phyloP scores from a whole-genome alignment of 805 yeast genomes.

The Wickerhamomyces tratensis region DNA sequence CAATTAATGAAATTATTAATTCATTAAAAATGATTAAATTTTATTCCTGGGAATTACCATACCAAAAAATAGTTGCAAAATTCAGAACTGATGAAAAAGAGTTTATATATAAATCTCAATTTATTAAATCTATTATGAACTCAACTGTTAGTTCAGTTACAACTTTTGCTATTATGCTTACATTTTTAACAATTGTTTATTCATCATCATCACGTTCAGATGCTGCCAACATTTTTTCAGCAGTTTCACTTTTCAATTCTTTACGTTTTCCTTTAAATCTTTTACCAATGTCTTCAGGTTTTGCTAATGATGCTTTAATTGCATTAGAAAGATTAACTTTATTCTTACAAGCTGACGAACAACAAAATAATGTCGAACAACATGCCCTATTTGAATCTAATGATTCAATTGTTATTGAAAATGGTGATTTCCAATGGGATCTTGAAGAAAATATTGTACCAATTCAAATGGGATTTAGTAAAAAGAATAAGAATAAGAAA shows the following conservation, averaged over 20 bases:
- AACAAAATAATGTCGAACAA: slow-evolving; percentile 19
- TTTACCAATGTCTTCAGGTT: slow-evolving; percentile 55
- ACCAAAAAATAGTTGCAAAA: slow-evolving; percentile 41
- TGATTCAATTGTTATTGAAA: slow-evolving; percentile 31
- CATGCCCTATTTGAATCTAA: slow-evolving; percentile 26
- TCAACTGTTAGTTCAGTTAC: slow-evolving; percentile 65
- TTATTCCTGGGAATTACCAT: slow-evolving; percentile 89
- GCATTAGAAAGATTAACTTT: slow-evolving; percentile 44
- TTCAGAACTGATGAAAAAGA: slow-evolving; percentile 55
- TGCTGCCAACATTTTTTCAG: slow-evolving; percentile 62
- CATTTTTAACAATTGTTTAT: slow-evolving; percentile 33
- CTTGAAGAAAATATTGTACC: slow-evolving; percentile 15
- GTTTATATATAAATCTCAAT: slow-evolving; percentile 52
- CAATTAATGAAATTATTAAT: slow-evolving; percentile 69
- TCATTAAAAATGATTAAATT: slow-evolving; percentile 77
- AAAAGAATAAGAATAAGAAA: neutral
- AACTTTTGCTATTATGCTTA: slow-evolving; percentile 57
- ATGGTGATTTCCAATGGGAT: slow-evolving; percentile 52
- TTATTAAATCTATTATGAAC: slow-evolving; percentile 50
- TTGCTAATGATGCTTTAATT: slow-evolving; percentile 52
- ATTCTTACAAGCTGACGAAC: slow-evolving; percentile 32
- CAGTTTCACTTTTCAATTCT: slow-evolving; percentile 58
- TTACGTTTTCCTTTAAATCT: slow-evolving; percentile 51
- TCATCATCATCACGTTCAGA: slow-evolving; percentile 29
- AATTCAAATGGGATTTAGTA: neutral